Evolutionary conservation across 1,284 basidiomycete genomes (phyloP).

Genomic region (Trametes versicolor): DNA sequence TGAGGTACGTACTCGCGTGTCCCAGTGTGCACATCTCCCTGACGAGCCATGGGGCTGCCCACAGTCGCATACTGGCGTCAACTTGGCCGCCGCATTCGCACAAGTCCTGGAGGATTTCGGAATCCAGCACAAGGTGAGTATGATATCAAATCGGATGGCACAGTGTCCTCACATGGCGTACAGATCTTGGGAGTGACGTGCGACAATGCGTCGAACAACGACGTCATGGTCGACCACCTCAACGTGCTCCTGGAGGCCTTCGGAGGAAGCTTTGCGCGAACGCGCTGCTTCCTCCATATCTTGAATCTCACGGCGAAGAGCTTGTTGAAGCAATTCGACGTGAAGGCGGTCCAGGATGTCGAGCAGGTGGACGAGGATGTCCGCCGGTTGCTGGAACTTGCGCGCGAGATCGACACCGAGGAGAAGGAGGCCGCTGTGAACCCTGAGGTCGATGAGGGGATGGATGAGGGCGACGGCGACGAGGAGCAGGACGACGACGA

Average conservation of each 20-base stretch:
- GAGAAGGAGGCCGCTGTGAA: neutral
- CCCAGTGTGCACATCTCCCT: neutral
- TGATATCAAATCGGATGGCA: too few species aligned
- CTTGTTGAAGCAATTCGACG: slow-evolving; percentile 28
- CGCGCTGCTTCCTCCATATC: slow-evolving; percentile 47
- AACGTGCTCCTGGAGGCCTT: slow-evolving; percentile 32
- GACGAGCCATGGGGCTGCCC: neutral
- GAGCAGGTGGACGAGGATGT: neutral
- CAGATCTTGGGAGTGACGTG: slow-evolving; percentile 34
- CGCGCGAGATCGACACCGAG: neutral
- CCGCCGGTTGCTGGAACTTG: neutral
- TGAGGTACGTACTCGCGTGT: neutral
- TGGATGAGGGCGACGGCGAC: slow-evolving; percentile 11
- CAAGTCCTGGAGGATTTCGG: slow-evolving; percentile 42
- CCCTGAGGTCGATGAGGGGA: neutral
- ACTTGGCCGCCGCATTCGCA: slow-evolving; percentile 41
- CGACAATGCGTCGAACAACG: slow-evolving; percentile 48
- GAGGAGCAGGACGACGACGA: slow-evolving; percentile 3
- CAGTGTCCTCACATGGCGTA: too few species aligned
- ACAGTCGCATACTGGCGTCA: slow-evolving; percentile 38
- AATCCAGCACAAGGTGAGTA: too few species aligned
- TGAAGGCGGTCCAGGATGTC: neutral
- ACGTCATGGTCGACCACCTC: slow-evolving; percentile 43
- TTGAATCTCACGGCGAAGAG: slow-evolving; percentile 44
- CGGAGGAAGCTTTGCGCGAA: slow-evolving; percentile 30